Conservation (phyloP, 805 yeast species). For the Pichia rugopelliculosa region DNA sequence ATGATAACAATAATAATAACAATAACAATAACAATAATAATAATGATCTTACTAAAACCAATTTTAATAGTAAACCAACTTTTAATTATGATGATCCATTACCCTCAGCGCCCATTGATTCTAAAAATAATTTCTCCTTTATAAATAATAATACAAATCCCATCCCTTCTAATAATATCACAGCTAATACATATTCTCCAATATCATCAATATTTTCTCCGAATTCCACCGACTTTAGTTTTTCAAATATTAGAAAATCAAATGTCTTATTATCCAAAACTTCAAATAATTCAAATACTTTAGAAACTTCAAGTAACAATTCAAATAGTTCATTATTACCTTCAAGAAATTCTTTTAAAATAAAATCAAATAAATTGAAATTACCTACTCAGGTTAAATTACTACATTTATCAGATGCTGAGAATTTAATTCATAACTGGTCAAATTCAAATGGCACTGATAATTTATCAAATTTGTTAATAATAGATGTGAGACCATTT, state of each 20-base stretch:
- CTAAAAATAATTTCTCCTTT: constrained; percentile 4
- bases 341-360: constrained; percentile 14
- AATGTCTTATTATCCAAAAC: constrained; percentile 2
- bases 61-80: not conserved
- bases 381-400: constrained; percentile 20
- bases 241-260: not conserved
- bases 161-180: not conserved
- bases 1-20: not conserved
- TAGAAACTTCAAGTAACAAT: not conserved
- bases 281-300: not conserved
- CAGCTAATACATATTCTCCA: not conserved
- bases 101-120: constrained; percentile 7
- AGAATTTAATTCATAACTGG: constrained; percentile 13
- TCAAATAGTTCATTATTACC: constrained; percentile 14
- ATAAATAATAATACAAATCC: not conserved
- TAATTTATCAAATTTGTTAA: constrained; percentile 30
- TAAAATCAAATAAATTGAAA: constrained; percentile 17
- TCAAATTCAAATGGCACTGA: constrained; percentile 18
- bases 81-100: not conserved
- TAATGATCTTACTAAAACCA: not conserved
- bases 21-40: not conserved
- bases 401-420: constrained; percentile 15
- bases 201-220: not conserved
- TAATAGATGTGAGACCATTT: constrained; percentile 76
- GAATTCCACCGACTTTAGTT: not conserved